Conservation (phyloP, 2,329 filamentous ascomycete genomes). For the Celoporthe dispersa region DNA sequence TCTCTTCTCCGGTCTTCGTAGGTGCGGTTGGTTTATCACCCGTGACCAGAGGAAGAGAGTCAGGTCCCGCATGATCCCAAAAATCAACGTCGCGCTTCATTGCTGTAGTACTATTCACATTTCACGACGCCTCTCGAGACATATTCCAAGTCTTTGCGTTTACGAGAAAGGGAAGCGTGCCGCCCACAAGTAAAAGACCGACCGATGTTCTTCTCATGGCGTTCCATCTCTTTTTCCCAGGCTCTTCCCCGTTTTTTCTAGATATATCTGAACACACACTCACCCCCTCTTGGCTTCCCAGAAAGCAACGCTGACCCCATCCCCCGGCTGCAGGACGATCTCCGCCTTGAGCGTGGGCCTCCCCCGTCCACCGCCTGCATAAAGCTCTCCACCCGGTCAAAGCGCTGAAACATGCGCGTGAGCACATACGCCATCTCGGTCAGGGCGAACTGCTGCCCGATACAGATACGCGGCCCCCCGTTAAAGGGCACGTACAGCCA, state of each 20-base stretch:
- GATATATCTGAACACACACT: too few species aligned
- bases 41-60: too few species aligned
- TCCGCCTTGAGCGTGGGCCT: constrained; percentile 59
- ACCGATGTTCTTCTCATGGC: too few species aligned
- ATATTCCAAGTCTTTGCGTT: too few species aligned
- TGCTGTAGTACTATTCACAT: too few species aligned
- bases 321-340: constrained; percentile 62
- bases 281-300: constrained; percentile 47
- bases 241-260: too few species aligned
- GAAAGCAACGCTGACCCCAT: constrained; percentile 63
- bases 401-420: constrained; percentile 73
- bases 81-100: too few species aligned
- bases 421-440: constrained; percentile 78
- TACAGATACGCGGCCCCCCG: constrained; percentile 73
- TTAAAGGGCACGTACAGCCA: constrained; percentile 80
- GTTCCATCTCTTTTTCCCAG: too few species aligned
- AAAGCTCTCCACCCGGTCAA: constrained; percentile 63
- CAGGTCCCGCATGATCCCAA: too few species aligned
- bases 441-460: constrained; percentile 81
- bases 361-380: constrained; percentile 59
- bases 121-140: too few species aligned
- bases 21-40: too few species aligned
- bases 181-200: neutral
- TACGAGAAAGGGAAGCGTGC: too few species aligned
- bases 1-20: neutral